phyloP scores from a whole-genome alignment of 331 rosid genomes.

The Ulmus americana region DNA sequence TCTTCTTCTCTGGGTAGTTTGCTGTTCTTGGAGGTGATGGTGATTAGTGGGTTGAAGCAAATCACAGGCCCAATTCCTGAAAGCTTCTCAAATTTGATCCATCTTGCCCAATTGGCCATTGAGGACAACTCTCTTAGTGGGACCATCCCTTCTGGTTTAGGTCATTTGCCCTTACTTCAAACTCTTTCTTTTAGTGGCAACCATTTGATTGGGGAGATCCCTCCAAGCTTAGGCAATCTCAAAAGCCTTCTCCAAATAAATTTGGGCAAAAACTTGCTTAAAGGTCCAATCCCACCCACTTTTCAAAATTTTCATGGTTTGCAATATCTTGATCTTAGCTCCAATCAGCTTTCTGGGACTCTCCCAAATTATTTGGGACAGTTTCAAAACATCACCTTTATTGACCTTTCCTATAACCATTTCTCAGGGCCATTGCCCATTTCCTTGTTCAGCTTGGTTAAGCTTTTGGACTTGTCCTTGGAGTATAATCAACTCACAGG shows the following conservation, averaged over 20 bases:
- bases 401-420: slow-evolving; percentile 73
- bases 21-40: slow-evolving; percentile 72
- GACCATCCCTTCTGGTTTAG: slow-evolving; percentile 67
- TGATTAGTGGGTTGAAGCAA: slow-evolving; percentile 68
- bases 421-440: slow-evolving; percentile 60
- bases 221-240: slow-evolving; percentile 57
- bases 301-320: slow-evolving; percentile 41
- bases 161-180: slow-evolving; percentile 56
- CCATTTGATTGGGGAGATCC: slow-evolving; percentile 65
- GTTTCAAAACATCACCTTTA: slow-evolving; percentile 40
- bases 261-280: slow-evolving; percentile 54
- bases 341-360: slow-evolving; percentile 54
- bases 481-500: slow-evolving; percentile 71
- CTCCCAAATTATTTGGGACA: slow-evolving; percentile 65
- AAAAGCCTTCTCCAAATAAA: slow-evolving; percentile 50
- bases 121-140: slow-evolving; percentile 81
- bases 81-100: slow-evolving; percentile 58
- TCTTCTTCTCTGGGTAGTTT: slow-evolving; percentile 67
- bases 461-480: slow-evolving; percentile 66
- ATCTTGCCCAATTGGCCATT: slow-evolving; percentile 59
- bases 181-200: slow-evolving; percentile 65
- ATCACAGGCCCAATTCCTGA: slow-evolving; percentile 71
- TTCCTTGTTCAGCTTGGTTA: slow-evolving; percentile 54
- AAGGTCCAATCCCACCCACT: slow-evolving; percentile 61
- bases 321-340: slow-evolving; percentile 73